These are phyloP conservation scores for Uronychia setigera DNA, from an alignment of 73 alveolate genomes.

Conservation along the genomic window DNA sequence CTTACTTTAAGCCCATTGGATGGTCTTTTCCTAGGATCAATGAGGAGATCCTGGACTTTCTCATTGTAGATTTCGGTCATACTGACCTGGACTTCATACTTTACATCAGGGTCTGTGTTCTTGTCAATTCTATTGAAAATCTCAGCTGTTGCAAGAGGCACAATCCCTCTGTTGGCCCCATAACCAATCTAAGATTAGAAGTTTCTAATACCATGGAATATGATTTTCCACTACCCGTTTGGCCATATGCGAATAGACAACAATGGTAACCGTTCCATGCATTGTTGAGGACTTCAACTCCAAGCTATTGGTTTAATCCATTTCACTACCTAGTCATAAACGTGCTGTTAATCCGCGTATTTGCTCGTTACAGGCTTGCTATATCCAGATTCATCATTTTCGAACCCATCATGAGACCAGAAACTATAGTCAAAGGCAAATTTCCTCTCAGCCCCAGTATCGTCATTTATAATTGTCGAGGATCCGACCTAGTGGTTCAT, in stretches of 20 bases:
- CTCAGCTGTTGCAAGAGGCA: conserved; percentile 58
- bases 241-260: conserved; percentile 99
- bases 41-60: conserved; percentile 71
- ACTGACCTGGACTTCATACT: conserved; percentile 49
- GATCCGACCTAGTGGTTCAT: background rate
- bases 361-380: conserved; percentile 55
- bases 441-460: conserved; percentile 47
- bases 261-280: conserved; percentile 99
- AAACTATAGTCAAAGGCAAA: conserved; percentile 97
- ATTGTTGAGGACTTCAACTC: conserved; percentile 72
- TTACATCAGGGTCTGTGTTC: conserved; percentile 31
- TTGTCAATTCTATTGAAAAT: conserved; percentile 49
- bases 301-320: conserved; percentile 60
- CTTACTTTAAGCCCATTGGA: conserved; percentile 62
- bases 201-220: conserved; percentile 55
- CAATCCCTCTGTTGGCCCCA: conserved; percentile 70
- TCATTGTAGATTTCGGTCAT: conserved; percentile 86
- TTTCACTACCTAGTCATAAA: conserved; percentile 85
- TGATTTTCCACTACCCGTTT: conserved; percentile 81
- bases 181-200: conserved; percentile 89
- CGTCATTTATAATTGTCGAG: conserved; percentile 40
- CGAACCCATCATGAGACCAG: conserved; percentile 99
- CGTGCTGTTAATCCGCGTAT: conserved; percentile 95
- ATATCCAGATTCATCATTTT: conserved; percentile 81
- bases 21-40: conserved; percentile 69